These are phyloP conservation scores for Sicyos baderoa DNA, from an alignment of 306 rosid species.

Conservation along the genomic window DNA sequence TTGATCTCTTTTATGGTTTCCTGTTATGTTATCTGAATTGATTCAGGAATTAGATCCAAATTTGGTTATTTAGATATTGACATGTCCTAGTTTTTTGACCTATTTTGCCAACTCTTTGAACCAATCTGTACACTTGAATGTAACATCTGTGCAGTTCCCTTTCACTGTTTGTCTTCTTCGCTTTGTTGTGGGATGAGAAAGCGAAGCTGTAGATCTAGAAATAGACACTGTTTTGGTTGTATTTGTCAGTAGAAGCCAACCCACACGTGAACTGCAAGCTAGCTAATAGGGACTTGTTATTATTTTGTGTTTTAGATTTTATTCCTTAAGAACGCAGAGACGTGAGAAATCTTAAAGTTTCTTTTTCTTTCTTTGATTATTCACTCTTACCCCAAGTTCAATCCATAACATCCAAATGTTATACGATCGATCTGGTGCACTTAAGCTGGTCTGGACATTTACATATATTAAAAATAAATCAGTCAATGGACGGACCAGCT, in stretches of 20 bases:
- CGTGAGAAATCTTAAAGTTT: conserved; percentile 14
- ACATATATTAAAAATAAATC: no score
- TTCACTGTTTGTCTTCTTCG: background rate
- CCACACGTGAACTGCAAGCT: conserved; percentile 30
- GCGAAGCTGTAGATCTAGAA: conserved; percentile 9
- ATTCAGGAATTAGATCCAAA: background rate
- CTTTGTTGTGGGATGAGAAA: conserved; percentile 2
- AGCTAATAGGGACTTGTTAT: conserved; percentile 14
- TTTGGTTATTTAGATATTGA: conserved; percentile 4
- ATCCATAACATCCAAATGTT: no score
- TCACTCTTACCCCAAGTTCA: background rate
- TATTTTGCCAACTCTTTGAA: conserved; percentile 9
- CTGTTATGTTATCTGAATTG: conserved; percentile 10
- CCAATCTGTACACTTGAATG: conserved; percentile 7
- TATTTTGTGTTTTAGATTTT: conserved; percentile 21
- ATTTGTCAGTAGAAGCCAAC: conserved; percentile 21
- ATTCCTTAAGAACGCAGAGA: conserved; percentile 11
- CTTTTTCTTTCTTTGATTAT: conserved; percentile 19
- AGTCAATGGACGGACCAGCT: no score
- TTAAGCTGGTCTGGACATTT: no score
- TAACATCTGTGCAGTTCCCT: background rate
- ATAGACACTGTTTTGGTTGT: conserved; percentile 27
- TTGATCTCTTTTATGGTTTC: background rate
- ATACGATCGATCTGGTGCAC: no score
- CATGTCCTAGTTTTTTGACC: conserved; percentile 15